Evolutionary conservation across 352 stramenopile genomes (phyloP).

Genomic region (Pythium plurisporium): DNA sequence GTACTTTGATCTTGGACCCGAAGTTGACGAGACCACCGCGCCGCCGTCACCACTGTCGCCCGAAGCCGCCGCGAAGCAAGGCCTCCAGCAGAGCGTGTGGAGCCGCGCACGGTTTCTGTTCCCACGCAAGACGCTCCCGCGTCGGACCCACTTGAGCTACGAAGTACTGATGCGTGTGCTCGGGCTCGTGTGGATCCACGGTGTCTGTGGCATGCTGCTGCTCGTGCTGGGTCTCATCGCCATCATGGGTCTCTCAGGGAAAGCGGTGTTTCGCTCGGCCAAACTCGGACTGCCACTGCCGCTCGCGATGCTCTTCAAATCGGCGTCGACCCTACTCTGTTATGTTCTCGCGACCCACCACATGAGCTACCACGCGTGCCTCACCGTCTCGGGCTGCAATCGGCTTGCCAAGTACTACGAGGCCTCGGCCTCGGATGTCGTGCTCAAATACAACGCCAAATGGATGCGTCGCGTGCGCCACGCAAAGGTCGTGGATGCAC

Average conservation of each 20-base stretch:
- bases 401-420: conserved; percentile 32
- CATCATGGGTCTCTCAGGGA: conserved; percentile 35
- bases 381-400: conserved; percentile 43
- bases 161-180: conserved; percentile 70
- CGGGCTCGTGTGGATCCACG: conserved; percentile 64
- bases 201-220: conserved; percentile 48
- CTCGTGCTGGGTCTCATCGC: conserved; percentile 45
- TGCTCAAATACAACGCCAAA: conserved; percentile 59
- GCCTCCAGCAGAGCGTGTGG: conserved; percentile 36
- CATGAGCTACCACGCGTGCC: conserved; percentile 56
- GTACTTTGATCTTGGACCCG: conserved; percentile 57
- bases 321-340: conserved; percentile 41
- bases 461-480: conserved; percentile 58
- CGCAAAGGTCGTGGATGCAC: conserved; percentile 50
- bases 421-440: conserved; percentile 36
- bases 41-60: not conserved
- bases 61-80: conserved; percentile 6
- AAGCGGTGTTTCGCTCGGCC: conserved; percentile 44
- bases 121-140: conserved; percentile 60
- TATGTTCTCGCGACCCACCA: conserved; percentile 55
- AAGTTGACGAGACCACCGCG: conserved; percentile 22
- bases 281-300: conserved; percentile 55
- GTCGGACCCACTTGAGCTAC: conserved; percentile 51
- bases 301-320: conserved; percentile 56
- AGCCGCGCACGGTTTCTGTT: conserved; percentile 61